Conservation (phyloP, 192 early-diverging fungal species). For the Backusella sp. region DNA sequence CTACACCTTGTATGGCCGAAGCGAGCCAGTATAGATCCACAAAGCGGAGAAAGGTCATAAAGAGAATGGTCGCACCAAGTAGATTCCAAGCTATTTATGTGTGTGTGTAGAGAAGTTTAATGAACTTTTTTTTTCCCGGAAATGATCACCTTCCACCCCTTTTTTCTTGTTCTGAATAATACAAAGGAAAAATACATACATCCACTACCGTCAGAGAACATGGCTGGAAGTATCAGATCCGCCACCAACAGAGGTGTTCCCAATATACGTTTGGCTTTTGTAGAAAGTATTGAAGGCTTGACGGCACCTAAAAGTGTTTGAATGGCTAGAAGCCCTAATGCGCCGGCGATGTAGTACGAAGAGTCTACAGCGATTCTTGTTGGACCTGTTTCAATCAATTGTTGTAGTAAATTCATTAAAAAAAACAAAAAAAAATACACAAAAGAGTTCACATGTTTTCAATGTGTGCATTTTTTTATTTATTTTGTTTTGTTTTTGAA, state of each 20-base stretch:
- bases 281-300: neutral
- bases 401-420: slow-evolving; percentile 1
- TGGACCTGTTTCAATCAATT: slow-evolving; percentile 7
- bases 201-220: neutral
- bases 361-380: slow-evolving; percentile 4
- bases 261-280: neutral
- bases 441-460: slow-evolving; percentile 5
- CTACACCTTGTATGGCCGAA: neutral
- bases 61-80: slow-evolving; percentile 4
- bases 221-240: neutral
- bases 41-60: slow-evolving; percentile 3
- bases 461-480: neutral
- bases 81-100: slow-evolving; percentile 6
- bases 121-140: neutral
- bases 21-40: neutral
- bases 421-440: neutral
- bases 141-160: neutral
- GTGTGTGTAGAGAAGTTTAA: neutral
- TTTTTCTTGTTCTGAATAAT: neutral
- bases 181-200: neutral
- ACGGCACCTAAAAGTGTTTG: slow-evolving; percentile 4
- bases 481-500: neutral
- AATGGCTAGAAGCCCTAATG: neutral
- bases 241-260: neutral
- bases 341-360: neutral